Evolutionary conservation across 345 rosid species (phyloP), one percentile per base, ranked within the genome.

Genomic region (Punica granatum): DNA sequence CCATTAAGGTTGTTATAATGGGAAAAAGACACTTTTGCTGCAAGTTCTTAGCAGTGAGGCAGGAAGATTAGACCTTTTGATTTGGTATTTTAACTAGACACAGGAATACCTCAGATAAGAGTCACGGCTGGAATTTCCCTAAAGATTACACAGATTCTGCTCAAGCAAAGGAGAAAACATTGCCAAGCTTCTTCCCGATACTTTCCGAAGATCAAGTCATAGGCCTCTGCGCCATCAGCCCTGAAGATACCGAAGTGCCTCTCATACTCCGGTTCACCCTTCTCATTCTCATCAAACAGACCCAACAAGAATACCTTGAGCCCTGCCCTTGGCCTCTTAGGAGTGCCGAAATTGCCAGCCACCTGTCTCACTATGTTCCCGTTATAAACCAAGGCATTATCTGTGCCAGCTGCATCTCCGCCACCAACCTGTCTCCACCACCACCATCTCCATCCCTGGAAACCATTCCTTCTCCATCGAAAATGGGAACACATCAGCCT

Each of bases 381-480:
- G 35, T 73, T 77, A 51, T 68, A 82, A 0, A 69, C 70, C 71
- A 66, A 7, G 23, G 78, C 81, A 42, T 69, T 62, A 0, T 26
- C 70, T 53, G 14, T 21, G 36, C 67, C 59, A 0, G 81, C 76
- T 18, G 68, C 81, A 61, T 65, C 74, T 12, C 79, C 75, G 10
- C 79, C 79, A 1, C 64, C 82, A 79, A 48, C 82, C 82, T 0
- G 79, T 75, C 70, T 79, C 82, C 26, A 75, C n/a, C 59, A 73
- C 77, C 36, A 68, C 74, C 53, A 79, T 56, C 63, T 48, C 53
- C 43, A 73, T 26, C 51, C 68, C 74, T 2, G 51, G 48, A n/a
- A 70, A 75, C 7, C 79, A 77, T 60, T 70, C 71, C 69, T 35
- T 79, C 64, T 65, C 75, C 66, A 70, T 56, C 1, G 75, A 75